These are phyloP conservation scores for Aureobasidium sp. DNA, from an alignment of 2,329 filamentous ascomycete genomes.

Conservation along the genomic window DNA sequence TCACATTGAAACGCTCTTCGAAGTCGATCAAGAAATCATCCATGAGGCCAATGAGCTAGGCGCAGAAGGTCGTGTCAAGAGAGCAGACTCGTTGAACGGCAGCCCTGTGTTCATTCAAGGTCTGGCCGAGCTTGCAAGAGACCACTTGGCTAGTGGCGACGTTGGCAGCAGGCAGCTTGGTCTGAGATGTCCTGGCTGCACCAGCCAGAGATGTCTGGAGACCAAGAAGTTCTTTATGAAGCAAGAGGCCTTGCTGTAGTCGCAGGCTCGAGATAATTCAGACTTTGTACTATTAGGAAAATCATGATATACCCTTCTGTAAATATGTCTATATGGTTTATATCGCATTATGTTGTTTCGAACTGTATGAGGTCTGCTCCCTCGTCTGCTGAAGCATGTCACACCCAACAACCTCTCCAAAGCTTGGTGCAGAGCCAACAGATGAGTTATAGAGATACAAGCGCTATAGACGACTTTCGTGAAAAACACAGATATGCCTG, in stretches of 20 bases:
- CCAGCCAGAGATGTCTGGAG: conserved; percentile 77
- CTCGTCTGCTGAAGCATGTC: neutral
- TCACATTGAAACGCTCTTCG: conserved; percentile 94
- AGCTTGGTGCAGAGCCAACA: neutral
- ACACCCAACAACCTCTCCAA: neutral
- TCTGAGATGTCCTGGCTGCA: conserved; percentile 86
- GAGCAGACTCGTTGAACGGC: conserved; percentile 86
- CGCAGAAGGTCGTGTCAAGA: conserved; percentile 59
- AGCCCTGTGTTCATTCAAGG: conserved; percentile 84
- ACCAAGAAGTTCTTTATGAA: conserved; percentile 57
- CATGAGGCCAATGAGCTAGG: conserved; percentile 71
- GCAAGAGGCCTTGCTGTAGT: conserved; percentile 18
- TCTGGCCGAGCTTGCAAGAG: conserved; percentile 76
- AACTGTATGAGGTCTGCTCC: neutral
- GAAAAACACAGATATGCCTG: neutral
- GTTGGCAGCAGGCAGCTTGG: conserved; percentile 80
- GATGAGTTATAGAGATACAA: neutral
- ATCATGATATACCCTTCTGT: neutral
- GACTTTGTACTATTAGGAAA: neutral
- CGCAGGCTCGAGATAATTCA: neutral
- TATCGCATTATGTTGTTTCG: neutral
- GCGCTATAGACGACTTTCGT: neutral
- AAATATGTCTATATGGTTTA: neutral
- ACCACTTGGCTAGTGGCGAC: conserved; percentile 63
- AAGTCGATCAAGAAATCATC: conserved; percentile 91